Conservation (phyloP, 2,329 filamentous ascomycete genomes). For the Penicillium sp. region DNA sequence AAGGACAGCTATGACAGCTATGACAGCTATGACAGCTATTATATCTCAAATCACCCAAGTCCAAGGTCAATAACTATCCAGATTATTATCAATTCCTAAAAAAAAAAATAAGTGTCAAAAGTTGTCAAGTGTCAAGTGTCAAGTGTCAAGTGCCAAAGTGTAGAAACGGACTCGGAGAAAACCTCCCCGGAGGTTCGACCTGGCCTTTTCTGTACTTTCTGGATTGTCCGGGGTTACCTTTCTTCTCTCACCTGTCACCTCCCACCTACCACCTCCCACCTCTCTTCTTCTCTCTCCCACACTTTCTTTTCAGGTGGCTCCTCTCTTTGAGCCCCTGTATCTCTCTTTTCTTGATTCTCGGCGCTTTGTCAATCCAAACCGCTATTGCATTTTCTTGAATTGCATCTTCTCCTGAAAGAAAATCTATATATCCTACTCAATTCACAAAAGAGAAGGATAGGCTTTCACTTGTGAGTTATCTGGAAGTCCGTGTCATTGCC, state of each 20-base stretch:
- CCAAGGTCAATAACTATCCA: background rate
- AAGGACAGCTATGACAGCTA: background rate
- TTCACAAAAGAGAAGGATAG: background rate
- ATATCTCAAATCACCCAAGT: background rate
- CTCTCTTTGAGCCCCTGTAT: constrained; percentile 16
- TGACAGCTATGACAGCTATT: background rate
- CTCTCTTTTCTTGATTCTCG: constrained; percentile 20
- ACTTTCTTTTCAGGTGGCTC: constrained; percentile 14
- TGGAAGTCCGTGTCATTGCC: background rate
- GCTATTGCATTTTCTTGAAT: constrained; percentile 6
- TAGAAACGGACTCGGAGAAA: constrained; percentile 24
- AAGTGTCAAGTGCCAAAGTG: background rate
- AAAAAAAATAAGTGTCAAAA: background rate
- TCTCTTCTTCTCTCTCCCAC: constrained; percentile 16
- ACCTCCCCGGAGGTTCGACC: constrained; percentile 26
- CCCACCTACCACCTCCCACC: constrained; percentile 9
- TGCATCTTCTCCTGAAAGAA: constrained; percentile 7
- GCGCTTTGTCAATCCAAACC: constrained; percentile 7
- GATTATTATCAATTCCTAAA: background rate
- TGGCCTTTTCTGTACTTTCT: constrained; percentile 26
- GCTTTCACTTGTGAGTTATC: constrained; percentile 7
- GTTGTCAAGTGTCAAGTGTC: background rate
- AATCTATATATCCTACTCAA: constrained; percentile 5
- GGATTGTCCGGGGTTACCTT: constrained; percentile 20
- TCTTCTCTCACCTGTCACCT: constrained; percentile 9